Evolutionary conservation across 352 stramenopile genomes (phyloP).

Genomic region (Globisporangium cederbergense): DNA sequence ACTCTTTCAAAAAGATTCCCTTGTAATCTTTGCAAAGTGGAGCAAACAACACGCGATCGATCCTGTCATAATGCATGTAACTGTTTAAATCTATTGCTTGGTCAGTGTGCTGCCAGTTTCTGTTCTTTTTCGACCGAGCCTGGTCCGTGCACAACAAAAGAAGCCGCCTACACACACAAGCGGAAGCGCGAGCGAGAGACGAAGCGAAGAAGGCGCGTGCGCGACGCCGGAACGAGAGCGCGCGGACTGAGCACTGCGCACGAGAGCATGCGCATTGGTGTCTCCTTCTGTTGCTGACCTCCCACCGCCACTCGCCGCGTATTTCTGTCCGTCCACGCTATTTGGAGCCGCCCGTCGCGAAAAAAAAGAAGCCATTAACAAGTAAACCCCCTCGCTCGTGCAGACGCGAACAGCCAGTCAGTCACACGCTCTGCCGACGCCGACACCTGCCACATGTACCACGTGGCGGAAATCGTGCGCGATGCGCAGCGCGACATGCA

Average conservation of each 20-base stretch:
- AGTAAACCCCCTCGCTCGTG: background rate
- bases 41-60: background rate
- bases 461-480: conserved; percentile 80
- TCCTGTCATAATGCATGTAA: background rate
- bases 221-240: background rate
- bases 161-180: background rate
- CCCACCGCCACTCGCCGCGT: background rate
- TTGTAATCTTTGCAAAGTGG: too few species aligned
- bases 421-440: background rate
- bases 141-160: background rate
- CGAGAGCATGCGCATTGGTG: conserved; percentile 10
- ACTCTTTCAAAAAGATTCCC: background rate
- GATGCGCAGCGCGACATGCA: conserved; percentile 79
- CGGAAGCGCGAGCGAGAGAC: background rate
- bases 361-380: conserved; percentile 4
- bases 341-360: background rate
- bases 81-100: background rate
- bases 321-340: conserved; percentile 4
- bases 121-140: background rate
- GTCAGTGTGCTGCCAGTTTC: background rate
- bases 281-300: background rate
- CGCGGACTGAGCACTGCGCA: background rate
- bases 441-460: conserved; percentile 48
- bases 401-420: background rate
- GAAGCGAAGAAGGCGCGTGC: background rate